Percentiles rank a stretch among this genome's conserved stretches.
Evolutionary conservation across 2,329 filamentous ascomycete species (phyloP).

Genomic region (Stylonectria norvegica): DNA sequence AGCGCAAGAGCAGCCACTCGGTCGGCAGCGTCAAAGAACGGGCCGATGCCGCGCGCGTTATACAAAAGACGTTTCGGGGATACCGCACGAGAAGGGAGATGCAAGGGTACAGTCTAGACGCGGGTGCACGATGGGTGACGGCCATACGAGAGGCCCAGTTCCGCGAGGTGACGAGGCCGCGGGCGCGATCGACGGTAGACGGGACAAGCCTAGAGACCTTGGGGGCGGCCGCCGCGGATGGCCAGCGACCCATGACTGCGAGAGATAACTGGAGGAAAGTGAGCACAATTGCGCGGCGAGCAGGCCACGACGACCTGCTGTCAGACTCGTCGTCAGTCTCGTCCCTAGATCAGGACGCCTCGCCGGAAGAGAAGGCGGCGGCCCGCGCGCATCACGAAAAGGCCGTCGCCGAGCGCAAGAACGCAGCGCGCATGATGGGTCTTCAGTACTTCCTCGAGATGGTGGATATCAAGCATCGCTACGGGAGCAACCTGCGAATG

Average conservation of each 20-base stretch:
- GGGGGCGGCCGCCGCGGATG: conserved; percentile 8
- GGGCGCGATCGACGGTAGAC: conserved; percentile 26
- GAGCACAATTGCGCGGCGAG: conserved; percentile 66
- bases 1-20: conserved; percentile 17
- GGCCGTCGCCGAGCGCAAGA: conserved; percentile 55
- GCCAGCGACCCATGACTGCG: conserved; percentile 39
- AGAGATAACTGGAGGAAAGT: conserved; percentile 73
- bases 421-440: conserved; percentile 75
- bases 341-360: conserved; percentile 28
- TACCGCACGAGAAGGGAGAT: conserved; percentile 71
- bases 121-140: conserved; percentile 68
- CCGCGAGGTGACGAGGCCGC: conserved; percentile 48
- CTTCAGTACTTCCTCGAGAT: conserved; percentile 82
- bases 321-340: conserved; percentile 38
- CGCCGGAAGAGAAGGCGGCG: conserved; percentile 37
- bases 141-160: conserved; percentile 58
- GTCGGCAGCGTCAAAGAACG: conserved; percentile 17
- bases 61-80: conserved; percentile 73
- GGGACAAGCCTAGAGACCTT: conserved; percentile 5
- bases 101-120: conserved; percentile 63
- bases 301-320: conserved; percentile 63
- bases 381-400: conserved; percentile 42
- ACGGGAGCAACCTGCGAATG: conserved; percentile 74
- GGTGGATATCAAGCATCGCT: conserved; percentile 82
- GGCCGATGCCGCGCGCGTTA: conserved; percentile 51